These are phyloP conservation scores for Wickerhamiella allomyrinae DNA, from an alignment of 805 yeast species.

Conservation along the genomic window DNA sequence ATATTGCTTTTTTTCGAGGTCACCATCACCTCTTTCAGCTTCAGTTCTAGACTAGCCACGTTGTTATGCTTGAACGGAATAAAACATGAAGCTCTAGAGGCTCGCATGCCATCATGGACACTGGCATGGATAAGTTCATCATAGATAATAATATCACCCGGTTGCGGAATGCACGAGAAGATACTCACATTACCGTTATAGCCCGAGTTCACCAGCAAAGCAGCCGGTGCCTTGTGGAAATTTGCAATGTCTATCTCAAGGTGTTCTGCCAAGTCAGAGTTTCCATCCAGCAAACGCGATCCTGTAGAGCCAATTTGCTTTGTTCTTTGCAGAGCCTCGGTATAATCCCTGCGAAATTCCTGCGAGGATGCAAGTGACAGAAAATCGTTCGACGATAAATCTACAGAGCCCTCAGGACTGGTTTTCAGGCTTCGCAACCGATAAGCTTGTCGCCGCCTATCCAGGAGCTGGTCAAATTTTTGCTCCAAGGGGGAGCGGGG, in stretches of 20 bases:
- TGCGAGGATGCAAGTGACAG: background rate
- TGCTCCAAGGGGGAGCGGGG: background rate
- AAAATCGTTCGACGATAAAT: background rate
- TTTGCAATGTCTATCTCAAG: background rate
- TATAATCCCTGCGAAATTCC: background rate
- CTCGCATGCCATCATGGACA: background rate
- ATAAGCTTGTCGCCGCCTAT: background rate
- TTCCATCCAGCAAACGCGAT: background rate
- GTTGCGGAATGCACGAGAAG: background rate
- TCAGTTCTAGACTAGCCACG: background rate
- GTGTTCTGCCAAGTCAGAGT: background rate
- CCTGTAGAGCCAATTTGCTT: background rate
- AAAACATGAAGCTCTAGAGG: background rate
- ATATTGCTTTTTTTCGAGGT: background rate
- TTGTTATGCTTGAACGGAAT: background rate
- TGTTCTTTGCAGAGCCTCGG: background rate
- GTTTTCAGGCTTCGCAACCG: background rate
- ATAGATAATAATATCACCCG: background rate
- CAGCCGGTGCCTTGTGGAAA: background rate
- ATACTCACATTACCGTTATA: background rate
- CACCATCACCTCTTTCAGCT: background rate
- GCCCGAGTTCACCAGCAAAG: background rate
- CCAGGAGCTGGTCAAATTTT: background rate
- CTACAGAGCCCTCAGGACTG: background rate
- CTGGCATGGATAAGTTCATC: background rate